phyloP scores from a whole-genome alignment of 1,284 basidiomycete genomes.

The Sporisorium scitamineum region DNA sequence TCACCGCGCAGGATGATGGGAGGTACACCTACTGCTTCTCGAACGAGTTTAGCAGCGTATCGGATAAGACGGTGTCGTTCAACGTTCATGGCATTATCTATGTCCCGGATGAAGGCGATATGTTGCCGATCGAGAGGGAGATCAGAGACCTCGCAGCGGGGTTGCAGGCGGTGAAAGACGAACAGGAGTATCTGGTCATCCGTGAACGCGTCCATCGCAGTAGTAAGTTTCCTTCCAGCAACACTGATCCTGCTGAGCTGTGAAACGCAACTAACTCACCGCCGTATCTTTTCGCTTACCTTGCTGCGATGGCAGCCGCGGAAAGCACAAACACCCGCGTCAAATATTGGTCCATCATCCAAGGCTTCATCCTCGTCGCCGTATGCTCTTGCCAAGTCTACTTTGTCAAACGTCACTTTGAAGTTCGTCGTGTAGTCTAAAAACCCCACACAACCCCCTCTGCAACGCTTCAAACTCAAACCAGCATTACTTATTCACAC shows the following conservation, averaged over 20 bases:
- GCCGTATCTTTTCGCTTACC: too few species aligned
- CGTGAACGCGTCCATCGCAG: conserved; percentile 92
- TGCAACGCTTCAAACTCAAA: neutral
- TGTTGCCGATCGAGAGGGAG: conserved; percentile 88
- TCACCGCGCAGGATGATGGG: conserved; percentile 87
- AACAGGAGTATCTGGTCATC: conserved; percentile 97
- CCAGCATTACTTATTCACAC: too few species aligned
- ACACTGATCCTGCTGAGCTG: neutral
- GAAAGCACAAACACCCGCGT: conserved; percentile 83
- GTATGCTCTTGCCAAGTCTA: conserved; percentile 98
- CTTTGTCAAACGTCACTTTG: conserved; percentile 82
- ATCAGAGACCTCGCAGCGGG: conserved; percentile 88
- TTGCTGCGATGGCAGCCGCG: conserved; percentile 68
- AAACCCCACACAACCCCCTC: neutral
- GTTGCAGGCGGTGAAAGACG: conserved; percentile 92
- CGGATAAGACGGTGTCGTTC: conserved; percentile 97
- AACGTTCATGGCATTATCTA: conserved; percentile 98
- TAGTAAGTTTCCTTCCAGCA: conserved; percentile 71
- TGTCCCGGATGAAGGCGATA: conserved; percentile 82
- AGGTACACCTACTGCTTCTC: conserved; percentile 97
- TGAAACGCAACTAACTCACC: neutral
- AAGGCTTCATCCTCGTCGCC: conserved; percentile 85
- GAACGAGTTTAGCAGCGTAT: conserved; percentile 94
- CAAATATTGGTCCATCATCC: conserved; percentile 98
- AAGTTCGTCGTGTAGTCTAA: conserved; percentile 56